Base-by-base conservation (phyloP, 2,329 filamentous ascomycete genomes). In the Fusarium sterilihyphosum region DNA sequence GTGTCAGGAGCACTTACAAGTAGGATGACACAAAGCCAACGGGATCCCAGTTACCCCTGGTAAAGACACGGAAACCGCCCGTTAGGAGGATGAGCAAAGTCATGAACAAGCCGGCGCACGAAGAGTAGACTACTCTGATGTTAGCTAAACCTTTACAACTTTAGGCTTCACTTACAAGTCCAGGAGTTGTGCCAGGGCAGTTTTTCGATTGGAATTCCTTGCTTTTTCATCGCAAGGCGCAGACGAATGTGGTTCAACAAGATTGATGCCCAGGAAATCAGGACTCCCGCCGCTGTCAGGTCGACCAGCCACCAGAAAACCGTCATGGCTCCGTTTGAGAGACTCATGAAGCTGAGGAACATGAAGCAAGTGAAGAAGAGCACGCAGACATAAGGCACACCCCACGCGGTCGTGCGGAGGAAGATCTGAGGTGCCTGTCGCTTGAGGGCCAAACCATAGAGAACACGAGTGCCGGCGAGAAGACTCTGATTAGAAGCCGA, bases 401-500 rank as follows among this genome's bases (percentile, higher is more conserved):
- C 92, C 73, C 87, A 87, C 37, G 87, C 87, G 26, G 87, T 91
- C 49, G 91, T 93, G 29, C 87, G 84, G 53, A 88, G 82, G 76
- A 91, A 90, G 72, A 91, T 77, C 50, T 84, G 83, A 0, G 90
- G 90, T 1, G 90, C 87, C 70, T 91, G 89, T 26, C 83, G 82
- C 80, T 91, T 89, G 20, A 90, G 85, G 0, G 90, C 90, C 61
- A 92, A 82, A 8, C 87, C 88, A 71, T 90, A 89, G 9, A 92
- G 83, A 40, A 90, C 88, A 53, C 90, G 86, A 2, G 89, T 90
- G 35, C 89, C 90, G 3, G 88, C 84, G 46, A 86, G 84, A 40
- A 95, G 84, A 77, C 88, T 89, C 73, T 92, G 90, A 75, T 94
- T 94, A 1, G 89, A 90, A 0, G 92, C 87, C 0, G 92, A 94